These are phyloP conservation scores for Ganoderma resinaceum DNA, from an alignment of 1,284 basidiomycete species.

Conservation along the genomic window DNA sequence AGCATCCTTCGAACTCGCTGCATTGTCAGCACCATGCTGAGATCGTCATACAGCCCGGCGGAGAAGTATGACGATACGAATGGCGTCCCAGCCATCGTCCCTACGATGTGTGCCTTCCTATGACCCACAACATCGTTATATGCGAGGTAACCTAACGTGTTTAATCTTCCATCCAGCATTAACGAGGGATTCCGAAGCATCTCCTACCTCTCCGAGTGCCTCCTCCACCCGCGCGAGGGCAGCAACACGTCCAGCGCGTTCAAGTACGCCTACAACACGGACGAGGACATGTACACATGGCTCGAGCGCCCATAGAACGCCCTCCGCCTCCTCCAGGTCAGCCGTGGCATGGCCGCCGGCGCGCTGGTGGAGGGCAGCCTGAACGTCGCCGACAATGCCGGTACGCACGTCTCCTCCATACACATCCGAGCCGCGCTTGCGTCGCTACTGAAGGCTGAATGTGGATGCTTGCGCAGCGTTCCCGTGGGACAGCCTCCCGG, in stretches of 20 bases:
- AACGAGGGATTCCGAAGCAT: not conserved
- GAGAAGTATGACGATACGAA: conserved; percentile 66
- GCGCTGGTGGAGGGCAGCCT: conserved; percentile 30
- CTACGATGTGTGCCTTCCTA: conserved; percentile 55
- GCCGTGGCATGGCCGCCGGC: conserved; percentile 36
- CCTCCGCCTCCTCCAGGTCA: conserved; percentile 32
- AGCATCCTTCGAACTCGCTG: not conserved
- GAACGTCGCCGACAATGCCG: conserved; percentile 8
- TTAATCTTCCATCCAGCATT: not conserved
- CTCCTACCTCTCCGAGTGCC: not conserved
- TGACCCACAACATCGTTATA: not conserved
- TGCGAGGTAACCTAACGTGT: not conserved
- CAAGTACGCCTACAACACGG: conserved; percentile 36
- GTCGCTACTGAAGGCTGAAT: not conserved
- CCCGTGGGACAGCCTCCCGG: conserved; percentile 65
- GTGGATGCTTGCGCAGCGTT: conserved; percentile 50
- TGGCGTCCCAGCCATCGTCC: conserved; percentile 69
- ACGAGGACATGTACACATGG: conserved; percentile 35
- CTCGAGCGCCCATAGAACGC: conserved; percentile 37
- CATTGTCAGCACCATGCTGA: not conserved
- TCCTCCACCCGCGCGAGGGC: not conserved
- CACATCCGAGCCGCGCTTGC: not conserved
- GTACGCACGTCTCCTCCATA: not conserved
- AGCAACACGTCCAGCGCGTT: conserved; percentile 25
- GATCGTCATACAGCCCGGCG: conserved; percentile 48